Conservation (phyloP, 75 land plant species). For the Pinus taeda region DNA sequence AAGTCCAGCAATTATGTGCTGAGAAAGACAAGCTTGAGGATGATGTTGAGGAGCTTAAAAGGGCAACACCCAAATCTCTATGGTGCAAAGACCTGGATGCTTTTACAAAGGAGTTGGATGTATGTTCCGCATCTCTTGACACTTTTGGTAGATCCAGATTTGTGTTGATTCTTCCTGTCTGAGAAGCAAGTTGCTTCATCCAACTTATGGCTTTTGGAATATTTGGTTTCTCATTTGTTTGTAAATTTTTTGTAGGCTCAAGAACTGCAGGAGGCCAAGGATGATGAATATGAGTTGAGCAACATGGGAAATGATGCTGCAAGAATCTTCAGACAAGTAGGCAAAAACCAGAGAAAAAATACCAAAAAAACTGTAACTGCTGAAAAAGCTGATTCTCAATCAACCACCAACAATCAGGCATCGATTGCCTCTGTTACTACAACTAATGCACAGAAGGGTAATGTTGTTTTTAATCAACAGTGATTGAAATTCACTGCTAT, state of each 20-base stretch:
- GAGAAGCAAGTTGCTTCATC: background rate
- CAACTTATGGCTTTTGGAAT: too few relatives aligned
- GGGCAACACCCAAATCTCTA: conserved; percentile 64
- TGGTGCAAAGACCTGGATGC: conserved; percentile 88
- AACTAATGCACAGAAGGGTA: conserved; percentile 3
- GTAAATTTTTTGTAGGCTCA: conserved; percentile 25
- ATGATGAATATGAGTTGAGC: conserved; percentile 7
- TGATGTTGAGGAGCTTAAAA: conserved; percentile 69
- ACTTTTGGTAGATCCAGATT: background rate
- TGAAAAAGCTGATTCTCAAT: conserved; percentile 4
- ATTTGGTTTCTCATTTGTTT: too few relatives aligned
- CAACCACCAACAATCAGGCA: background rate
- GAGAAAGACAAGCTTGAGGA: conserved; percentile 57
- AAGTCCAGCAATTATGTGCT: conserved; percentile 66
- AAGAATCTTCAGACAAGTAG: conserved; percentile 12
- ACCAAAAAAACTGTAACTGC: background rate
- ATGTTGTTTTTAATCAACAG: background rate
- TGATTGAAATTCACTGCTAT: background rate
- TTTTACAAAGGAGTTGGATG: conserved; percentile 63
- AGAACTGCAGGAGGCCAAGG: conserved; percentile 38
- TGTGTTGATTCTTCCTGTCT: background rate
- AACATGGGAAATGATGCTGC: conserved; percentile 4
- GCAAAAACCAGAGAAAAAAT: conserved; percentile 17
- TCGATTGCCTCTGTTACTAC: background rate
- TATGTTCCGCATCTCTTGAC: conserved; percentile 20